Conservation (phyloP, 805 yeast species). For the Candida anglica region DNA sequence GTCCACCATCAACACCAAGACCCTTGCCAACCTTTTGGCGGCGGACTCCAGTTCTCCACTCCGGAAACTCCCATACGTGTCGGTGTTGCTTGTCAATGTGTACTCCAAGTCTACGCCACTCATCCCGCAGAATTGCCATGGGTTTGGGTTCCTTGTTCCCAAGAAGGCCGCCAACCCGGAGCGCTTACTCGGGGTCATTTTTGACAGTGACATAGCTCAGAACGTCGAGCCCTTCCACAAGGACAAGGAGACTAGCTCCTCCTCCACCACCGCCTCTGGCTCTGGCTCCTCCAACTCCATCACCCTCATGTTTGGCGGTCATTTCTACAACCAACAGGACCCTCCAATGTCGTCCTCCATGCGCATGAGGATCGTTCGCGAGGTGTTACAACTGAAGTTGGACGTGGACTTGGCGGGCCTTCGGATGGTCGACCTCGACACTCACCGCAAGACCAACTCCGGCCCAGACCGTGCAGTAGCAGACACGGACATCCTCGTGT, state of each 20-base stretch:
- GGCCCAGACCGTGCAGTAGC: slow-evolving; percentile 8
- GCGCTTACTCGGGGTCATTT: slow-evolving; percentile 77
- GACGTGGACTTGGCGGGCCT: slow-evolving; percentile 1
- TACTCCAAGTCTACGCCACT: slow-evolving; percentile 37
- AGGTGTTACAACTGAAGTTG: slow-evolving; percentile 13
- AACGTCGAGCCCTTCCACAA: slow-evolving; percentile 6
- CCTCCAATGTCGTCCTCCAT: slow-evolving; percentile 27
- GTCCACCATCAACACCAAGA: slow-evolving; percentile 50
- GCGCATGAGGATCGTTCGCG: slow-evolving; percentile 22
- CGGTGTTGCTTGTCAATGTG: slow-evolving; percentile 65
- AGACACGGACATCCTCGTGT: slow-evolving; percentile 18
- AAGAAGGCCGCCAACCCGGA: slow-evolving; percentile 43
- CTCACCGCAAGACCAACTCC: slow-evolving; percentile 14
- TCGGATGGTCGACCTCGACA: slow-evolving; percentile 12
- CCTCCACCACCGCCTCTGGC: not conserved
- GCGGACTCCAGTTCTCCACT: slow-evolving; percentile 8
- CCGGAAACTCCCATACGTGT: slow-evolving; percentile 32
- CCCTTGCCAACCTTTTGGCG: slow-evolving; percentile 30
- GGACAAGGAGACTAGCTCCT: not conserved
- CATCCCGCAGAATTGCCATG: slow-evolving; percentile 40
- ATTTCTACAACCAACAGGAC: slow-evolving; percentile 32
- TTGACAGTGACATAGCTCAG: slow-evolving; percentile 77
- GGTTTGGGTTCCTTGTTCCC: slow-evolving; percentile 91
- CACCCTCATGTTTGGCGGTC: slow-evolving; percentile 92
- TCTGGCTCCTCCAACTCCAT: slow-evolving; percentile 42